A percentile compares a stretch with the other conserved stretches of the same genome.
Conservation (phyloP, 805 yeast species). For the Pichia cabralensis region DNA sequence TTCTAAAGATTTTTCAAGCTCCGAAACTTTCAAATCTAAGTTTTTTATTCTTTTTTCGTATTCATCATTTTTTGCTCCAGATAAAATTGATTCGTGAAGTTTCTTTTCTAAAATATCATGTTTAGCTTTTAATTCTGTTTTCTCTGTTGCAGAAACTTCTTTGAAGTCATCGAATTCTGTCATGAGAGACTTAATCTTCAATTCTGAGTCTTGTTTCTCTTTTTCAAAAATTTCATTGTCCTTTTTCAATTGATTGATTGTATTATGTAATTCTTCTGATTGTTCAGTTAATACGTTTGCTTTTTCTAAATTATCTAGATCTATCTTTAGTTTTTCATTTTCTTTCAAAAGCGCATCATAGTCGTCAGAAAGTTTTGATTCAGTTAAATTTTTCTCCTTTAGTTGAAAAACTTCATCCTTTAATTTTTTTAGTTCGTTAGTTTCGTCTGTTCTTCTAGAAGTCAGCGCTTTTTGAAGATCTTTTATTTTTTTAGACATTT, state of each 20-base stretch:
- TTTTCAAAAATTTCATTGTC: not conserved
- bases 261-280: not conserved
- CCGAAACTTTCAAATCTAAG: conserved; percentile 2
- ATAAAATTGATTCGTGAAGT: not conserved
- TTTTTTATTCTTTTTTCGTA: not conserved
- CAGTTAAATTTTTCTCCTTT: not conserved
- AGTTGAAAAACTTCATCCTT: not conserved
- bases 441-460: conserved; percentile 24
- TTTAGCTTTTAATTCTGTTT: too few relatives aligned
- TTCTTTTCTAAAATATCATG: too few relatives aligned
- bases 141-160: too few relatives aligned
- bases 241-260: not conserved
- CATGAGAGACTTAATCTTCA: too few relatives aligned
- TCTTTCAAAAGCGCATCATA: not conserved
- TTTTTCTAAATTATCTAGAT: conserved; percentile 1
- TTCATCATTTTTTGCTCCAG: too few relatives aligned
- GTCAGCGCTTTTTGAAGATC: conserved; percentile 10
- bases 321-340: conserved; percentile 7
- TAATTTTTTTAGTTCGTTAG: conserved; percentile 10
- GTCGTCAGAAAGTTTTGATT: not conserved
- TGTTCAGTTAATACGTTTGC: not conserved
- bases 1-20: conserved; percentile 16
- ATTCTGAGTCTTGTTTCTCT: too few relatives aligned
- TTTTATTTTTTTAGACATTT: conserved; percentile 8
- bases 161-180: too few relatives aligned